Evolutionary conservation across 176 grass and related monocot species (phyloP).

Genomic region (Musa schizocarpa): DNA sequence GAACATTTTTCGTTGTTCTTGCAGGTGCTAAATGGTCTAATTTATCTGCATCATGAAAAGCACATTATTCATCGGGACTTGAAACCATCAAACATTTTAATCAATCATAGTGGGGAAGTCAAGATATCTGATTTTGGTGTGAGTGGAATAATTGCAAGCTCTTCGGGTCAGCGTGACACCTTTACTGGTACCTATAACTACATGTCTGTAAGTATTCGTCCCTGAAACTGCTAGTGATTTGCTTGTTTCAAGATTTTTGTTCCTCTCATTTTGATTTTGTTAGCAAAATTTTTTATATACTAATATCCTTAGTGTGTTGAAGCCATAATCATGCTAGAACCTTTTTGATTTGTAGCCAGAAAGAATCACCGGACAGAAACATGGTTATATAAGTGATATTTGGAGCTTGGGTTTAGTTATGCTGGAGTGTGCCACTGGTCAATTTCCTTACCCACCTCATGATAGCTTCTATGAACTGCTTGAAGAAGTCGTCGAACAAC

Average conservation of each 20-base stretch:
- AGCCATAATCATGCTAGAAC: background rate
- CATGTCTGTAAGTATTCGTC: constrained; percentile 72
- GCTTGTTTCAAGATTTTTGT: background rate
- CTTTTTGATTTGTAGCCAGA: constrained; percentile 60
- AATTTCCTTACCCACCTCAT: constrained; percentile 70
- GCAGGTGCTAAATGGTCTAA: constrained; percentile 75
- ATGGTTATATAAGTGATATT: constrained; percentile 83
- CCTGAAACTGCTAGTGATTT: background rate
- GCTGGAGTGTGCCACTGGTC: constrained; percentile 82
- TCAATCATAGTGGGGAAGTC: constrained; percentile 89
- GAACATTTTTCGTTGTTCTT: constrained; percentile 16
- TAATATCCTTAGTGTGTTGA: background rate
- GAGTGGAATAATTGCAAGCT: constrained; percentile 75
- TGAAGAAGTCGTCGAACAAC: constrained; percentile 74
- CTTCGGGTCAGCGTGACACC: constrained; percentile 78
- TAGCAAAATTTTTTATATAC: background rate
- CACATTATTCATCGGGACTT: constrained; percentile 79
- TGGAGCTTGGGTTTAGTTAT: constrained; percentile 91
- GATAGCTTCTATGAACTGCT: constrained; percentile 96
- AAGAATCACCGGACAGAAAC: constrained; percentile 75
- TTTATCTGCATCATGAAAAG: constrained; percentile 79
- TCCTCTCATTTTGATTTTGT: background rate
- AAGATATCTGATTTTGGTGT: constrained; percentile 99
- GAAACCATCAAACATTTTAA: constrained; percentile 96
- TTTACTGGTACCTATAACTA: constrained; percentile 85